These are phyloP conservation scores for Triticum turgidum DNA, from an alignment of 176 grass and related monocot species.

Conservation along the genomic window DNA sequence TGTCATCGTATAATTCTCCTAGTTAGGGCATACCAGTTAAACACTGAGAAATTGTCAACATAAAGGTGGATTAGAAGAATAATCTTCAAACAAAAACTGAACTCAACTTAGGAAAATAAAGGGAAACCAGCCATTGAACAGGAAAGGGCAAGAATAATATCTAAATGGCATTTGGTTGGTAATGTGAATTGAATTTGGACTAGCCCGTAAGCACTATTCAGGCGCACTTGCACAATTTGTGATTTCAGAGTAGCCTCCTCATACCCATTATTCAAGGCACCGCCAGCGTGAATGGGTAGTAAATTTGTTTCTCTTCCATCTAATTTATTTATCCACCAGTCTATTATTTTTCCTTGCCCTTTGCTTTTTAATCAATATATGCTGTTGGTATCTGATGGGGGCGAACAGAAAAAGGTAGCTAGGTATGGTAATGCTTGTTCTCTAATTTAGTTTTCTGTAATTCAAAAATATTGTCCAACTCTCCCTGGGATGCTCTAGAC, in stretches of 20 bases:
- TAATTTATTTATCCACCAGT: slow-evolving; percentile 1
- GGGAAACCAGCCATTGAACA: slow-evolving; percentile 1
- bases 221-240: background rate
- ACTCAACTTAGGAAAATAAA: background rate
- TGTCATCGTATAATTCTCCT: background rate
- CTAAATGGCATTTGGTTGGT: background rate
- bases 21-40: background rate
- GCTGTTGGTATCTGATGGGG: background rate
- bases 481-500: background rate
- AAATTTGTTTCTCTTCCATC: background rate
- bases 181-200: background rate
- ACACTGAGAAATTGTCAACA: slow-evolving; percentile 1
- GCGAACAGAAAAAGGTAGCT: background rate
- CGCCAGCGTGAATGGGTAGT: background rate
- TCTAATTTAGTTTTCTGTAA: slow-evolving; percentile 9
- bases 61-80: slow-evolving; percentile 2
- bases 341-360: background rate
- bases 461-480: background rate
- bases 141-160: background rate
- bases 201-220: background rate
- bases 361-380: background rate
- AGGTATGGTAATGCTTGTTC: background rate
- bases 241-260: slow-evolving; percentile 12
- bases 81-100: slow-evolving; percentile 17
- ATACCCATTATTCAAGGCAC: slow-evolving; percentile 6